These are phyloP conservation scores for Lagerstroemia speciosa DNA, from an alignment of 345 rosid genomes.

Conservation along the genomic window DNA sequence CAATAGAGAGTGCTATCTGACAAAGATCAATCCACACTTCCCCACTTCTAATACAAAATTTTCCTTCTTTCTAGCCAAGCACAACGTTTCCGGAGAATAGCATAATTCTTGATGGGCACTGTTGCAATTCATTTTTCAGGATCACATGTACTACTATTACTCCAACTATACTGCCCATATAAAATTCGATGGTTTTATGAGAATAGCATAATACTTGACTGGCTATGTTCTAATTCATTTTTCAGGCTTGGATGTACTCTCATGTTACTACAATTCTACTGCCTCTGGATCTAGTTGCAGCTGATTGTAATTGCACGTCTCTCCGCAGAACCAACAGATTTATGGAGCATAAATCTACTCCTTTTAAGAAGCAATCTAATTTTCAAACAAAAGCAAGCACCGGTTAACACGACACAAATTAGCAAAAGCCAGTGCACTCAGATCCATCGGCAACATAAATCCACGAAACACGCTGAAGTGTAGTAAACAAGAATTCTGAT, in stretches of 20 bases:
- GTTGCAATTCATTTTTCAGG: not conserved
- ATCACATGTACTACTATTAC: too few relatives aligned
- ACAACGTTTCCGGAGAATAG: not conserved
- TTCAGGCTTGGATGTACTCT: too few relatives aligned
- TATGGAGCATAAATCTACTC: not conserved
- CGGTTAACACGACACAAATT: not conserved
- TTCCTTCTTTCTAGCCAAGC: not conserved
- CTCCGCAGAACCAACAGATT: not conserved
- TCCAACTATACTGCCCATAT: too few relatives aligned
- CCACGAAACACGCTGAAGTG: not conserved
- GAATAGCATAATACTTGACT: not conserved
- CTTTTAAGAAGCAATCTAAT: not conserved
- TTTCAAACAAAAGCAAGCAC: not conserved
- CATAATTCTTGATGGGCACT: not conserved
- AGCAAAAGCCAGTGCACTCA: not conserved
- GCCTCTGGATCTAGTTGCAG: not conserved
- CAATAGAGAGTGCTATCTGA: not conserved
- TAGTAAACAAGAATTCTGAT: not conserved
- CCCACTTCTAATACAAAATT: not conserved
- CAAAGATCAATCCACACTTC: not conserved
- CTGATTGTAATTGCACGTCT: not conserved
- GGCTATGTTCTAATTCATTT: not conserved
- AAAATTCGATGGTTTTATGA: too few relatives aligned
- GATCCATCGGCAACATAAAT: not conserved
- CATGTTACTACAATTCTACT: too few relatives aligned